Evolutionary conservation across 148 eudicot genomes (phyloP).

Genomic region (Chenopodium album): DNA sequence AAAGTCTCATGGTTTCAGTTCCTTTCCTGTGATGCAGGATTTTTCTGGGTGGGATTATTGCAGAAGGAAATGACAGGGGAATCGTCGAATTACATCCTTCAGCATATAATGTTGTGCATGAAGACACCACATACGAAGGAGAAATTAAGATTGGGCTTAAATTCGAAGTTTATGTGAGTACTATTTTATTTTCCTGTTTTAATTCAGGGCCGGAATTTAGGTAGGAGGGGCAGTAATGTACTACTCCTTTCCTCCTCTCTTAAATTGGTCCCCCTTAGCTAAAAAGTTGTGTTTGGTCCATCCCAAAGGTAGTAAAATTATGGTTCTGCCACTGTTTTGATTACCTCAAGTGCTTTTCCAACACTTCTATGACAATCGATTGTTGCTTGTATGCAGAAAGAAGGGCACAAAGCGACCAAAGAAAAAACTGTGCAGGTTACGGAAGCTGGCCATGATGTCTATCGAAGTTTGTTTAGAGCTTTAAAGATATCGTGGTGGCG

Average conservation of each 20-base stretch:
- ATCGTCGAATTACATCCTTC: constrained; percentile 52
- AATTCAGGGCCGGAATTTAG: background rate
- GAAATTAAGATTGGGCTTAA: constrained; percentile 67
- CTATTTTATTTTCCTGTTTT: background rate
- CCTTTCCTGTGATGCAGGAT: constrained; percentile 40
- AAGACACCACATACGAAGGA: constrained; percentile 81
- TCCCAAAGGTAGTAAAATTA: background rate
- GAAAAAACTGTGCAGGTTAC: constrained; percentile 24
- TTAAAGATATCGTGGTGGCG: constrained; percentile 54
- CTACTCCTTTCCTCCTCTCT: too few relatives aligned
- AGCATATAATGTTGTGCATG: constrained; percentile 64
- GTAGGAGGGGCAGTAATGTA: too few relatives aligned
- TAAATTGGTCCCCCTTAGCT: too few relatives aligned
- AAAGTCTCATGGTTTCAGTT: background rate
- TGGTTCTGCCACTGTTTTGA: background rate
- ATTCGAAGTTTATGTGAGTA: constrained; percentile 48
- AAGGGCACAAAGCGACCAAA: constrained; percentile 16
- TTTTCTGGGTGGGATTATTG: constrained; percentile 47
- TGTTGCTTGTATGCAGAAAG: constrained; percentile 36
- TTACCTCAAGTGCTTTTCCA: background rate
- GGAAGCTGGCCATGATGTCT: constrained; percentile 33
- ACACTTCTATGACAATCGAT: too few relatives aligned
- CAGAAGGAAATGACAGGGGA: constrained; percentile 57
- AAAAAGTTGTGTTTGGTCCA: background rate
- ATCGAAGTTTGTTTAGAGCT: constrained; percentile 30